Evolutionary conservation across 805 yeast genomes (phyloP), one percentile per base, ranked within the genome.

Genomic region (Candida tibetensis): DNA sequence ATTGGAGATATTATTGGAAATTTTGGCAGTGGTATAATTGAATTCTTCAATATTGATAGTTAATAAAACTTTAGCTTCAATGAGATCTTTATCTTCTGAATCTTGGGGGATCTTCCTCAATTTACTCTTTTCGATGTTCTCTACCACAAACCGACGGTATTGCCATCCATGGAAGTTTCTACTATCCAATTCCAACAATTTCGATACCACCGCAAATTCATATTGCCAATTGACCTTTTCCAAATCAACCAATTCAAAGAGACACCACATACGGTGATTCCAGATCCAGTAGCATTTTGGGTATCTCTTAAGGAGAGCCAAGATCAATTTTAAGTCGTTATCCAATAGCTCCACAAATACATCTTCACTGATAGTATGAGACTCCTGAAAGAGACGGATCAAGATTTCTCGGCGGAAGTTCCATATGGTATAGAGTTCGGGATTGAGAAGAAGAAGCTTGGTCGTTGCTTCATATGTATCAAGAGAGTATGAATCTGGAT

Each of bases 271-370:
- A 26, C 99, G 70, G 57, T 93, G 97, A 49, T 82, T 85, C 97
- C 98, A 93, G 9, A 93, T 81, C 96, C 98, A 93, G 55, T 93
- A 93, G 28, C 90, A 87, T 57, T 93, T 93, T 1, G 99, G 98
- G 47, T 63, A 81, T 39, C 70, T 61, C 38, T 75, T 76, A 49
- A 93, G 61, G 46, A 79, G 76, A 0, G 57, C 60, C 64, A 82
- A 68, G 1, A 81, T 71, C 53, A 86, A 79, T 17, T 60, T 46
- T 31, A 93, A 66, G 47, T 91, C 99, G 3, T 64, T 57, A 1
- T 68, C 67, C 30, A 83, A 64, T 62, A 53, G 3, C 53, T 48
- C 28, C 48, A 53, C 30, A 45, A 52, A 14, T 57, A 51, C 6
- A 48, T 35, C 35, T 30, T 36, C 27, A 18, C 41, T 30, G 8